Conservation (phyloP, 441 rosid genomes). For the Populus hybrid region DNA sequence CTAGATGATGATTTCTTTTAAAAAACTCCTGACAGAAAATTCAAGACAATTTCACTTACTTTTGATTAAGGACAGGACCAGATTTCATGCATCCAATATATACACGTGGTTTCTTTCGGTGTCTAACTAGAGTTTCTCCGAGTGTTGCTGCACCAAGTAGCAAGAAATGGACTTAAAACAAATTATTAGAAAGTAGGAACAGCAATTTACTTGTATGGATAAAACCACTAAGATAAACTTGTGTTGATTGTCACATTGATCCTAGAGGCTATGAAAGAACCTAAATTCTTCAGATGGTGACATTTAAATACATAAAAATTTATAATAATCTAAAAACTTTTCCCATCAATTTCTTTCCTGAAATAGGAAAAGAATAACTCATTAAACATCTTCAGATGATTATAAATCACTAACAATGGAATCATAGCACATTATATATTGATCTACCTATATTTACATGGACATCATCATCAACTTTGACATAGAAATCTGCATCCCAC, state of each 20-base stretch:
- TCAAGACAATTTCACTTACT: constrained; percentile 37
- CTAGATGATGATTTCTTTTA: background rate
- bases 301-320: no score
- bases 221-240: background rate
- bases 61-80: constrained; percentile 91
- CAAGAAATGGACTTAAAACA: background rate
- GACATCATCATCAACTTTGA: constrained; percentile 97
- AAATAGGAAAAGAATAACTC: background rate
- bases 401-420: background rate
- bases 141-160: constrained; percentile 66
- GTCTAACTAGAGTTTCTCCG: constrained; percentile 81
- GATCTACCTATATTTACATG: constrained; percentile 85
- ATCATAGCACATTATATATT: background rate
- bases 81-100: constrained; percentile 99
- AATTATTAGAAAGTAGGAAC: background rate
- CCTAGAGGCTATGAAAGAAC: background rate
- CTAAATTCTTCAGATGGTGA: background rate
- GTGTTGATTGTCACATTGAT: background rate
- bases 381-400: background rate
- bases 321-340: no score
- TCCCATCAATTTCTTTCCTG: background rate
- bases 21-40: background rate
- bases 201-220: background rate
- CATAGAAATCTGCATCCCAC: constrained; percentile 98
- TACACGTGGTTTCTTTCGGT: constrained; percentile 65